Evolutionary conservation across 2,329 filamentous ascomycete species (phyloP).

Genomic region (Bertia moriformis): DNA sequence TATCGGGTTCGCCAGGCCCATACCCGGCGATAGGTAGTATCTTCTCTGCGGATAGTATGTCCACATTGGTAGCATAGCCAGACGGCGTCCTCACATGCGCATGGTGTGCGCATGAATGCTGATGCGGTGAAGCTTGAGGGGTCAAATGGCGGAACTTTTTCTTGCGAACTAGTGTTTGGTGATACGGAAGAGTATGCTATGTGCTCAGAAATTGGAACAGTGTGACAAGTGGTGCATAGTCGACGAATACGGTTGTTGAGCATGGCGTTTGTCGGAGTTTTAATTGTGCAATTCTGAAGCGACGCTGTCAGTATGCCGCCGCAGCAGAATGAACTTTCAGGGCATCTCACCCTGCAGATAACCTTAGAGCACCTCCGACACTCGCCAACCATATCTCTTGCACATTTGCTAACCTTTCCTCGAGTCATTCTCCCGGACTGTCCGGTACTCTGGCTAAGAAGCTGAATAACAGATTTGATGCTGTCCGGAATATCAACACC

Average conservation of each 20-base stretch:
- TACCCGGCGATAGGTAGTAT: neutral
- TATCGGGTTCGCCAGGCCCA: neutral
- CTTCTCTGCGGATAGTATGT: neutral
- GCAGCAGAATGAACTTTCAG: no score
- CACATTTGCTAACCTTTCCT: neutral
- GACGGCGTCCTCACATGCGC: neutral
- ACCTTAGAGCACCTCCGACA: neutral
- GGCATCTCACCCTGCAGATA: neutral
- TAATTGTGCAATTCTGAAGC: neutral
- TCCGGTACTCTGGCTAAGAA: neutral
- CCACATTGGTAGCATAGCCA: neutral
- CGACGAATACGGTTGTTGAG: neutral
- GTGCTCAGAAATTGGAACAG: neutral
- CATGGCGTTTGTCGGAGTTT: neutral
- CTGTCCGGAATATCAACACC: neutral
- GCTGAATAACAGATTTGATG: neutral
- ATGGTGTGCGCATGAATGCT: neutral
- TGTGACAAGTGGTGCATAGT: neutral
- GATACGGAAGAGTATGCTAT: neutral
- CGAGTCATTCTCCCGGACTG: neutral
- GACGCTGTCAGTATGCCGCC: no score
- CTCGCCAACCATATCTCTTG: neutral
- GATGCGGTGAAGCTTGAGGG: neutral
- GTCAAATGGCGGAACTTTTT: neutral
- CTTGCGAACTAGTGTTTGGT: neutral